A percentile compares a stretch with the other conserved stretches of the same genome.
phyloP scores from a whole-genome alignment of 2,329 filamentous ascomycete genomes.

The Colletotrichum endophyticum region DNA sequence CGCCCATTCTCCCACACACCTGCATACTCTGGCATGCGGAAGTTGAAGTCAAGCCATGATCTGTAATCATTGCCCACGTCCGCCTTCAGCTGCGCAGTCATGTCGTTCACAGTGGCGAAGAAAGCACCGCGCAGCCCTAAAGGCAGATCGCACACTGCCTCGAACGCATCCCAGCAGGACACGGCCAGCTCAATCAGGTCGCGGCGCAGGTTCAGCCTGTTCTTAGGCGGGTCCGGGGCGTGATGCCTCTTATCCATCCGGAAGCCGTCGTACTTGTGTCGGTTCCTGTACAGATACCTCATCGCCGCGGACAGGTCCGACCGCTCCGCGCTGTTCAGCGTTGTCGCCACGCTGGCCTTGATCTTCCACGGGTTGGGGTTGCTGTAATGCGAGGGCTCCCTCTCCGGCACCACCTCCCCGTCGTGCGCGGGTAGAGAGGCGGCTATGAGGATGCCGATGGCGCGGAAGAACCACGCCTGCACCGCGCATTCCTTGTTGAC shows the following conservation, averaged over 20 bases:
- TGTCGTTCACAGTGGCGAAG: neutral
- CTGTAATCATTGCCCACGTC: neutral
- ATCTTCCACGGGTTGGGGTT: neutral
- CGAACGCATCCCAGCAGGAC: neutral
- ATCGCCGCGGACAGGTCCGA: neutral
- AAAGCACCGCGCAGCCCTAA: neutral
- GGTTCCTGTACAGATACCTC: neutral
- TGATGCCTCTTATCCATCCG: neutral
- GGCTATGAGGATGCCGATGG: neutral
- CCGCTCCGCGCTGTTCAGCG: neutral
- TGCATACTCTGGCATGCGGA: neutral
- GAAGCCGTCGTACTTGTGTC: neutral
- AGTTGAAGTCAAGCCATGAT: constrained; percentile 6
- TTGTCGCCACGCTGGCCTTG: neutral
- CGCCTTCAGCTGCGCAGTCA: neutral
- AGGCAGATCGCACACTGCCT: neutral
- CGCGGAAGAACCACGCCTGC: constrained; percentile 14
- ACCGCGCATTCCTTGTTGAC: neutral
- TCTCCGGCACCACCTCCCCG: neutral
- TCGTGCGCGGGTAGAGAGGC: neutral
- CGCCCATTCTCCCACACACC: neutral
- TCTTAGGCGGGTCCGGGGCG: neutral
- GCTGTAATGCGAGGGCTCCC: neutral
- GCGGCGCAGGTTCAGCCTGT: neutral
- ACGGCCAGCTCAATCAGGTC: neutral